These are phyloP conservation scores for Claviceps sp. DNA, from an alignment of 2,329 filamentous ascomycete species.

Conservation along the genomic window DNA sequence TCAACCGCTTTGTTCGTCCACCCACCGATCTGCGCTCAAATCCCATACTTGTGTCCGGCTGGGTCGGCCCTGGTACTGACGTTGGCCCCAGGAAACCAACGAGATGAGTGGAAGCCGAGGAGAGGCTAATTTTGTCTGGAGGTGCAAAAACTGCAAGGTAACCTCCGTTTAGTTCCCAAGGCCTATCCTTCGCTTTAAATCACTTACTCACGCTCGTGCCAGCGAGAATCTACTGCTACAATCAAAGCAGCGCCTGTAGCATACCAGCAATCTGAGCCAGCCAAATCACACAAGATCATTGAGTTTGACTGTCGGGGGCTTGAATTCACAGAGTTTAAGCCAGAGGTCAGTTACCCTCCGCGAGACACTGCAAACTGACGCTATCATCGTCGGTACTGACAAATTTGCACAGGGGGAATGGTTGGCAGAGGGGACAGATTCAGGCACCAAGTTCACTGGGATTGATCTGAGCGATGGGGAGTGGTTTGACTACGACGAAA, in stretches of 20 bases:
- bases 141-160: conserved; percentile 95
- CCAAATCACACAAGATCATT: conserved; percentile 66
- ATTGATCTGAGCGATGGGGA: conserved; percentile 83
- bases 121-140: conserved; percentile 99
- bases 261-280: conserved; percentile 59
- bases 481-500: conserved; percentile 98
- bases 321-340: conserved; percentile 81
- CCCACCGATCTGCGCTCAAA: background rate
- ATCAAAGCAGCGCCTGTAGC: conserved; percentile 61
- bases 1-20: conserved; percentile 71
- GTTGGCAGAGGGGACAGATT: conserved; percentile 71
- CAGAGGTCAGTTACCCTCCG: conserved; percentile 50
- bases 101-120: conserved; percentile 87
- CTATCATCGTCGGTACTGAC: background rate
- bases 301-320: conserved; percentile 89
- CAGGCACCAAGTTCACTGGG: conserved; percentile 63
- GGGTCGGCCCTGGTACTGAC: conserved; percentile 5
- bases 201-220: background rate
- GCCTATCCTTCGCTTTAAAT: background rate
- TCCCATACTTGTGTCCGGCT: background rate
- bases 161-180: background rate
- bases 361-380: background rate
- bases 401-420: conserved; percentile 63
- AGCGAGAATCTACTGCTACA: conserved; percentile 76
- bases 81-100: conserved; percentile 55